Evolutionary conservation across 176 grass and related monocot species (phyloP).

Genomic region (Pontederia paniculata): DNA sequence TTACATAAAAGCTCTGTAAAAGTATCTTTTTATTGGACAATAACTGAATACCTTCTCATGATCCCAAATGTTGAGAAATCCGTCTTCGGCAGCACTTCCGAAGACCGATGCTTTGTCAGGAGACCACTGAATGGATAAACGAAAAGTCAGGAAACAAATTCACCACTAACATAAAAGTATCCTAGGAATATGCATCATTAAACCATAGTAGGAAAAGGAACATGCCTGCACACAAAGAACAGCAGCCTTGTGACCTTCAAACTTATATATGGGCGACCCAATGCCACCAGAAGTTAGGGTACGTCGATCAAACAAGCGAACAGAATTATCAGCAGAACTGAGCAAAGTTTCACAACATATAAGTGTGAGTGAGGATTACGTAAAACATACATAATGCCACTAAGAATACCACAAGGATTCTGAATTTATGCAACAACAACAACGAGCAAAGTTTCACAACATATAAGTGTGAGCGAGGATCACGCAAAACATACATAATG

Average conservation of each 20-base stretch:
- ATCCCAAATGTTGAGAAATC: slow-evolving; percentile 82
- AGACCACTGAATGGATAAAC: slow-evolving; percentile 61
- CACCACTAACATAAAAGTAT: not conserved
- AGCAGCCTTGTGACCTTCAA: slow-evolving; percentile 84
- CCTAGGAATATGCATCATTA: slow-evolving; percentile 1
- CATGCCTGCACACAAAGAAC: slow-evolving; percentile 92
- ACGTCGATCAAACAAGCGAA: slow-evolving; percentile 82
- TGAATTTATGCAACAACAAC: not conserved
- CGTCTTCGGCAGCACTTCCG: slow-evolving; percentile 80
- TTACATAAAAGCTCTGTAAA: not conserved
- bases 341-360: slow-evolving; percentile 13
- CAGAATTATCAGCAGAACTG: slow-evolving; percentile 90
- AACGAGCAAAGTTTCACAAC: slow-evolving; percentile 3
- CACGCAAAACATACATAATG: not conserved
- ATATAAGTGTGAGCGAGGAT: slow-evolving; percentile 14
- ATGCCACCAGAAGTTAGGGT: slow-evolving; percentile 57
- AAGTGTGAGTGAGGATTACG: slow-evolving; percentile 4
- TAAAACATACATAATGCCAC: not conserved
- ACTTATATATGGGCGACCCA: slow-evolving; percentile 53
- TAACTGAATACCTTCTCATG: slow-evolving; percentile 58
- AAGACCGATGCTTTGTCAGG: slow-evolving; percentile 93
- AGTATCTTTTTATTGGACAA: not conserved
- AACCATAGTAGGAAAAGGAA: not conserved
- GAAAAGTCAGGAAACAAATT: not conserved
- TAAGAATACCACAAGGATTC: not conserved